Conservation (phyloP, 192 early-diverging fungal genomes). For the Coemansia sp. region DNA sequence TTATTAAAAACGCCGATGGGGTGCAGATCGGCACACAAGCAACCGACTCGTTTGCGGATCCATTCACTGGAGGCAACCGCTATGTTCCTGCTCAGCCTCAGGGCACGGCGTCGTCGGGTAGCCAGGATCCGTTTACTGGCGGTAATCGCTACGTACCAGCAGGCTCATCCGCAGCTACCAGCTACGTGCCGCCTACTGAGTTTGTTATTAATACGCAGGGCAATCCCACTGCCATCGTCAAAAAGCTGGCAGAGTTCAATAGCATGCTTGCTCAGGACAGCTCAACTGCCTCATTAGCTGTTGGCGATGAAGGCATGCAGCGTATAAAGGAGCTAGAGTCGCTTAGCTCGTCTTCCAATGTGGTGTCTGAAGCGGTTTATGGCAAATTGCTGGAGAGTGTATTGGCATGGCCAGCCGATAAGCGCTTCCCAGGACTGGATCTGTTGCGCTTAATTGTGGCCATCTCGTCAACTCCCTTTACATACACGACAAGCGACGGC, state of each 20-base stretch:
- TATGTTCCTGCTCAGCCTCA: conserved; percentile 57
- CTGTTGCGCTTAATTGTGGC: conserved; percentile 70
- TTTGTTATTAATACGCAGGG: conserved; percentile 70
- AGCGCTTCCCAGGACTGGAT: conserved; percentile 83
- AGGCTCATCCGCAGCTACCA: neutral
- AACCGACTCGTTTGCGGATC: conserved; percentile 11
- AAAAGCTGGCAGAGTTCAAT: conserved; percentile 75
- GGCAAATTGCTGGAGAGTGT: conserved; percentile 55
- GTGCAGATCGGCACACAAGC: conserved; percentile 30
- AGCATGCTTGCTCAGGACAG: conserved; percentile 38
- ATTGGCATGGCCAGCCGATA: conserved; percentile 64
- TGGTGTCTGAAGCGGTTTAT: conserved; percentile 39
- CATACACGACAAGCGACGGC: conserved; percentile 6
- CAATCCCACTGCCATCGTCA: conserved; percentile 67
- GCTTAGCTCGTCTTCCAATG: neutral
- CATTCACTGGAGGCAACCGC: conserved; percentile 56
- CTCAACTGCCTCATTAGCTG: conserved; percentile 10
- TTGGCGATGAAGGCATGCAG: conserved; percentile 19
- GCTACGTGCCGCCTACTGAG: conserved; percentile 24
- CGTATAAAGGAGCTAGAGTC: conserved; percentile 10
- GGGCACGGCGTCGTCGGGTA: neutral
- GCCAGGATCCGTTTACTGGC: conserved; percentile 48
- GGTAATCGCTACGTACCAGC: conserved; percentile 61
- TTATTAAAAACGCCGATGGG: conserved; percentile 76
- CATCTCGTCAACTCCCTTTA: conserved; percentile 37